phyloP scores from a whole-genome alignment of 768 basidiomycete species.

The Hericium coralloides region DNA sequence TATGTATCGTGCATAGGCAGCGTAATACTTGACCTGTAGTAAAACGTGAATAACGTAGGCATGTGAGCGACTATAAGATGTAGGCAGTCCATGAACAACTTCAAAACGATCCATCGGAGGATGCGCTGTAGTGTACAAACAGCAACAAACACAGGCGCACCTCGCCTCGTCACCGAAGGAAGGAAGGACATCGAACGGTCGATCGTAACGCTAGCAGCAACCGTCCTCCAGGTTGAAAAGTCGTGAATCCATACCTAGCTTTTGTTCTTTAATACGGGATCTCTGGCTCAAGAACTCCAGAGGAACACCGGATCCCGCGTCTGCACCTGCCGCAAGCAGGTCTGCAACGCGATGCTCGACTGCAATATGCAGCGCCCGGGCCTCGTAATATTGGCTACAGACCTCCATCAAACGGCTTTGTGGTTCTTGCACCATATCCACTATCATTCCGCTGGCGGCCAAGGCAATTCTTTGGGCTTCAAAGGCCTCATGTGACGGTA shows the following conservation, averaged over 20 bases:
- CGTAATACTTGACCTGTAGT: background rate
- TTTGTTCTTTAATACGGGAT: background rate
- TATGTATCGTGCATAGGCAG: background rate
- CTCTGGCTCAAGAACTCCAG: background rate
- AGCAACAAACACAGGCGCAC: too few species aligned
- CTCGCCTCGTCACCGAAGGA: too few species aligned
- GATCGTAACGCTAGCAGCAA: too few species aligned
- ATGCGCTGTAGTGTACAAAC: too few species aligned
- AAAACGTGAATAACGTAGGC: background rate
- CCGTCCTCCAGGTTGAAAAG: too few species aligned
- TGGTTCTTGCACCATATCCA: constrained; percentile 3
- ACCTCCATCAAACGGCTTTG: constrained; percentile 4
- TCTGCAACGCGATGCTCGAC: constrained; percentile 4
- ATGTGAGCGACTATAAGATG: background rate
- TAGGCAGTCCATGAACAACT: background rate
- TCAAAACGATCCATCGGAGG: background rate
- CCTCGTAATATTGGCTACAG: background rate
- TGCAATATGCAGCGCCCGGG: constrained; percentile 5
- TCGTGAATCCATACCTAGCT: background rate
- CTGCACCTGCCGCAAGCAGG: background rate
- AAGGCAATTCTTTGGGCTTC: background rate
- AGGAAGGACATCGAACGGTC: too few species aligned
- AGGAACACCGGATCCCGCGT: background rate
- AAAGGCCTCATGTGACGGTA: background rate
- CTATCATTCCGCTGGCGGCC: background rate